phyloP scores from a whole-genome alignment of 1,284 basidiomycete genomes.

The Mycocalia duriaeana region DNA sequence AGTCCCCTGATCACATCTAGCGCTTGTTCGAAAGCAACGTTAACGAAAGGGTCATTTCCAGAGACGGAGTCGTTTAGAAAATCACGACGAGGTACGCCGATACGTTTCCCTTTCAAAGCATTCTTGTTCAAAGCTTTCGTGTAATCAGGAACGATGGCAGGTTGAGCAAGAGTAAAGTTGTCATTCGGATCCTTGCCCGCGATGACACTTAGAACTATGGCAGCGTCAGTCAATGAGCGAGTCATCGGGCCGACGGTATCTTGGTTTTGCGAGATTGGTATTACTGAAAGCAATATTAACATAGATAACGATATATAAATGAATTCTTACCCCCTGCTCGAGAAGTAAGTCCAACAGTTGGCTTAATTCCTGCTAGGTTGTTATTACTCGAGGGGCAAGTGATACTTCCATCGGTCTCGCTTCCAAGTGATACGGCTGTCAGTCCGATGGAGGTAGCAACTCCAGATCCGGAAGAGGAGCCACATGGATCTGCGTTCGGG shows the following conservation, averaged over 20 bases:
- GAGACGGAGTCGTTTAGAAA: constrained; percentile 40
- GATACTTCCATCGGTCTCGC: constrained; percentile 66
- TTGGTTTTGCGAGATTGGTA: constrained; percentile 58
- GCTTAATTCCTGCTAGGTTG: constrained; percentile 56
- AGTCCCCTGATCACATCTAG: constrained; percentile 41
- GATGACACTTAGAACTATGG: constrained; percentile 55
- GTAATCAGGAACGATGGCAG: constrained; percentile 48
- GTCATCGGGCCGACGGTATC: constrained; percentile 63
- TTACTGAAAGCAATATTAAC: constrained; percentile 30
- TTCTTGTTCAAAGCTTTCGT: constrained; percentile 43
- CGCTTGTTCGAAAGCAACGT: constrained; percentile 45
- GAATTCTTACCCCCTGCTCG: constrained; percentile 45
- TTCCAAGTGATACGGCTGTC: constrained; percentile 52
- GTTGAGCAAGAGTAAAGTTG: constrained; percentile 57
- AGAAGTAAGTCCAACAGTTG: constrained; percentile 60
- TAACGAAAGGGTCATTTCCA: constrained; percentile 40
- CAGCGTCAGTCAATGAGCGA: constrained; percentile 55
- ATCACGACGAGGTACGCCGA: constrained; percentile 52
- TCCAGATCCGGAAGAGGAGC: constrained; percentile 62
- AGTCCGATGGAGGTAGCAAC: constrained; percentile 61
- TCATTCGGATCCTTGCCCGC: constrained; percentile 56
- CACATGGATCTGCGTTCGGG: constrained; percentile 55
- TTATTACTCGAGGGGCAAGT: constrained; percentile 47
- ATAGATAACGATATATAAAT: background rate
- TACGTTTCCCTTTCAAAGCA: constrained; percentile 50